Conservation (phyloP, 495 filamentous ascomycete genomes). For the Aspergillus nidulans region DNA sequence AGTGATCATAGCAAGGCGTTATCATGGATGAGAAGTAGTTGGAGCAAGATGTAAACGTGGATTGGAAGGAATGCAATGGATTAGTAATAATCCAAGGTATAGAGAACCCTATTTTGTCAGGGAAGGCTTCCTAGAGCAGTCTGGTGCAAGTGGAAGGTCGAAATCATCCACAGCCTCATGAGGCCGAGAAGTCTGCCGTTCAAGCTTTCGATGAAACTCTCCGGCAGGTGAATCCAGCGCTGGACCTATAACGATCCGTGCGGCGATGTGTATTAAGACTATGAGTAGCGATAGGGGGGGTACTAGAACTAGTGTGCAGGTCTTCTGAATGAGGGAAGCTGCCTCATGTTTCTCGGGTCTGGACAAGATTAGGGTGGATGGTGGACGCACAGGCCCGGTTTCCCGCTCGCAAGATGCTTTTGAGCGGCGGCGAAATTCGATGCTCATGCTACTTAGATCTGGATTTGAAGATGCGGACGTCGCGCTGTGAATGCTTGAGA, state of each 20-base stretch:
- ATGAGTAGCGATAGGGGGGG: slow-evolving; percentile 71
- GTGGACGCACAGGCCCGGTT: slow-evolving; percentile 66
- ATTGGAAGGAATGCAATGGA: neutral
- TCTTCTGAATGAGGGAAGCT: slow-evolving; percentile 66
- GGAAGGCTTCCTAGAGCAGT: slow-evolving; percentile 20
- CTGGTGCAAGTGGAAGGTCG: slow-evolving; percentile 37
- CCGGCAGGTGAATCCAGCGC: slow-evolving; percentile 18
- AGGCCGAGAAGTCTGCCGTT: slow-evolving; percentile 14
- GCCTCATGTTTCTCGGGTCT: slow-evolving; percentile 54
- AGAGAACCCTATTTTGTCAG: slow-evolving; percentile 15
- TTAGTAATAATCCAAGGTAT: neutral
- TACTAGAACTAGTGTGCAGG: slow-evolving; percentile 66
- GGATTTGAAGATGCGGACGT: slow-evolving; percentile 23
- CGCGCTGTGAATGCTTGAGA: neutral
- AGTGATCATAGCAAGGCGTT: slow-evolving; percentile 15
- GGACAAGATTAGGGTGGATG: slow-evolving; percentile 55
- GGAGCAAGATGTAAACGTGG: neutral
- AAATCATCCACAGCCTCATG: slow-evolving; percentile 37
- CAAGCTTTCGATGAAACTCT: slow-evolving; percentile 16
- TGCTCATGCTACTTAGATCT: slow-evolving; percentile 43
- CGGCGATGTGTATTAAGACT: slow-evolving; percentile 74
- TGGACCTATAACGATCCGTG: slow-evolving; percentile 61
- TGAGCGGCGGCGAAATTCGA: slow-evolving; percentile 50
- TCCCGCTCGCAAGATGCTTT: slow-evolving; percentile 53
- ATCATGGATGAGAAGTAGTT: slow-evolving; percentile 11